These are phyloP conservation scores for Auricularia cornea DNA, from an alignment of 768 basidiomycete genomes.

Conservation along the genomic window DNA sequence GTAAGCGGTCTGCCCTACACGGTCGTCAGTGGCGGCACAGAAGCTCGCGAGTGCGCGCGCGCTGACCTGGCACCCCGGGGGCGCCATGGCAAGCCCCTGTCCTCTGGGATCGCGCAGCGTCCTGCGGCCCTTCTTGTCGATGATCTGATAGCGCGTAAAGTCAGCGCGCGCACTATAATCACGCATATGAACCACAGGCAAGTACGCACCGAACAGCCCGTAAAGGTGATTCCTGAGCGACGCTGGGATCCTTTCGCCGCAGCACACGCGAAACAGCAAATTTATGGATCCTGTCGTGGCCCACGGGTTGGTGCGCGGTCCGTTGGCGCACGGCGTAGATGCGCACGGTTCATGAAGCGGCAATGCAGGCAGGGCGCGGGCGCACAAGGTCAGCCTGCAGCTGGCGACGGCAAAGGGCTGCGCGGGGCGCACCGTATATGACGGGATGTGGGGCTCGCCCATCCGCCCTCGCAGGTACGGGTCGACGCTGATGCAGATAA, in stretches of 20 bases:
- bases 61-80: slow-evolving; percentile 36
- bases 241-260: slow-evolving; percentile 28
- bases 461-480: slow-evolving; percentile 36
- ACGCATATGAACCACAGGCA: not conserved
- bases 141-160: slow-evolving; percentile 37
- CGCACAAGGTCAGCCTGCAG: too few relatives aligned
- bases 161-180: too few relatives aligned
- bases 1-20: too few relatives aligned
- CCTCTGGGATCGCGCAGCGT: slow-evolving; percentile 29
- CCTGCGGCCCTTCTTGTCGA: slow-evolving; percentile 9
- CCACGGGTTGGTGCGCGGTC: too few relatives aligned
- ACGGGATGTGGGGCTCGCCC: slow-evolving; percentile 16
- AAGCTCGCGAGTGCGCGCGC: too few relatives aligned
- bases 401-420: too few relatives aligned
- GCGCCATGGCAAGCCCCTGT: slow-evolving; percentile 42
- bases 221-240: slow-evolving; percentile 34
- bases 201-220: slow-evolving; percentile 19
- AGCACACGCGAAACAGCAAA: slow-evolving; percentile 38
- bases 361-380: too few relatives aligned
- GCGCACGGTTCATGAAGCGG: too few relatives aligned
- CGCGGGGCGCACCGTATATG: too few relatives aligned
- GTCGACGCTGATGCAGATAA: slow-evolving; percentile 39
- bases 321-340: too few relatives aligned
- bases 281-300: slow-evolving; percentile 20
- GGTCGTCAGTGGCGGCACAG: too few relatives aligned